Evolutionary conservation across 179 eudicot species (phyloP), one percentile per base, ranked within the genome.

Genomic region (Nepenthes alata): DNA sequence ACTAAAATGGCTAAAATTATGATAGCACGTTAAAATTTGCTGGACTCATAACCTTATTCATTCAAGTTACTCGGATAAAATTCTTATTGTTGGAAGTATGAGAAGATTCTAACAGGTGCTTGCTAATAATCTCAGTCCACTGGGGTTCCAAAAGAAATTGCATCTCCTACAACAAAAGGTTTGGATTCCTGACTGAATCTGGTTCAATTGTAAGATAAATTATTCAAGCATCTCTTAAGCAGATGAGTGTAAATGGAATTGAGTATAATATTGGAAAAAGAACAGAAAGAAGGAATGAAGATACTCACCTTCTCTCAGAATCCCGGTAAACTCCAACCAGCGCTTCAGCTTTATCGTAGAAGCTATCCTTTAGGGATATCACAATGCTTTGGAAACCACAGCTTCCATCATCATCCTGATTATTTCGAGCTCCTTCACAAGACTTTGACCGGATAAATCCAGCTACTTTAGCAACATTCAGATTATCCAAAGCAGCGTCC

Each of bases 261-360:
- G n/a, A 11, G 6, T 13, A 53, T 55, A 55, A 1, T 6, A n/a
- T 57, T 10, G 6, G 11, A 49, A 54, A 37, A 15, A 52, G 54
- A 47, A 36, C 11, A 44, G 12, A 10, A n/a, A 54, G 60, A 45
- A 55, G 44, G 53, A 25, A 25, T 25, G 25, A 25, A 25, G 25
- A 25, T 25, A 25, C 77, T 69, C 57, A 87, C 99, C 95, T 77
- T 68, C 78, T 73, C 15, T 85, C 97, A 45, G 91, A 80, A 70
- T 94, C 99, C 75, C 97, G 81, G 74, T 85, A 94, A 59, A 94
- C 99, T 45, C 99, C 99, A 66, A 94, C 95, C 72, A 94, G 64
- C 69, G 99, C 99, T 72, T 94, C 97, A 35, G 99, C 99, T 77
- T 90, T 94, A 83, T 94, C 99, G 65, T 89, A 94, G 66, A 94